Conservation (phyloP, 495 filamentous ascomycete genomes). For the Choiromyces venosus region DNA sequence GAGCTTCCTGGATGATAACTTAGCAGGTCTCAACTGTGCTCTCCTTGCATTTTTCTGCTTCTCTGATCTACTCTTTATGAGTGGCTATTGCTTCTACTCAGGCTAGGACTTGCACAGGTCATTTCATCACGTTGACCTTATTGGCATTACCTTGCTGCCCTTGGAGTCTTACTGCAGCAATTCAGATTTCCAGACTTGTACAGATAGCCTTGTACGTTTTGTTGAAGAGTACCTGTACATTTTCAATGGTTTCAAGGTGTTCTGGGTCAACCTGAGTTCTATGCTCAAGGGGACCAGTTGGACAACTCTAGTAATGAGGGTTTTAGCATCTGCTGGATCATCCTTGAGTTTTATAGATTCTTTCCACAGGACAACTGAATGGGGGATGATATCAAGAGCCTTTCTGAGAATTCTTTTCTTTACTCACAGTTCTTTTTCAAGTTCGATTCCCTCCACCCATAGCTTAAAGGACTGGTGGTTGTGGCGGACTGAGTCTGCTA, state of each 20-base stretch:
- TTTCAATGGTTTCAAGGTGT: slow-evolving; percentile 77
- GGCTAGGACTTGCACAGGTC: slow-evolving; percentile 78
- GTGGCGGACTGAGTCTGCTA: slow-evolving; percentile 83
- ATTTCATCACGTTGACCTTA: slow-evolving; percentile 89
- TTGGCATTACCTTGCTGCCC: slow-evolving; percentile 62
- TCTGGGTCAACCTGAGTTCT: slow-evolving; percentile 88
- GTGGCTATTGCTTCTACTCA: slow-evolving; percentile 92
- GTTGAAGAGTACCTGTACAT: slow-evolving; percentile 90
- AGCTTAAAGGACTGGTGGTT: slow-evolving; percentile 79
- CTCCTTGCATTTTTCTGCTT: slow-evolving; percentile 91
- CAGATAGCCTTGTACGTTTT: slow-evolving; percentile 87
- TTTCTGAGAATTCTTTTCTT: slow-evolving; percentile 87
- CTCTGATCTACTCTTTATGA: slow-evolving; percentile 90
- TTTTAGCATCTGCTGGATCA: slow-evolving; percentile 69
- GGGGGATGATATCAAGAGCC: slow-evolving; percentile 80
- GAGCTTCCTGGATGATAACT: no score
- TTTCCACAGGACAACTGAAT: slow-evolving; percentile 93
- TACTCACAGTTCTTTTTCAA: slow-evolving; percentile 70
- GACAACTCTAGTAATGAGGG: no score
- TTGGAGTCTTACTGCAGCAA: no score
- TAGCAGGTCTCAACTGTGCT: slow-evolving; percentile 83
- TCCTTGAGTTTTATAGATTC: slow-evolving; percentile 91
- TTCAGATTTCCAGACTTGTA: slow-evolving; percentile 84
- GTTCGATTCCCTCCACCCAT: no score
- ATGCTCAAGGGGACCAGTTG: slow-evolving; percentile 87